phyloP scores from a whole-genome alignment of 345 rosid genomes.

The Excoecaria cochinchinensis region DNA sequence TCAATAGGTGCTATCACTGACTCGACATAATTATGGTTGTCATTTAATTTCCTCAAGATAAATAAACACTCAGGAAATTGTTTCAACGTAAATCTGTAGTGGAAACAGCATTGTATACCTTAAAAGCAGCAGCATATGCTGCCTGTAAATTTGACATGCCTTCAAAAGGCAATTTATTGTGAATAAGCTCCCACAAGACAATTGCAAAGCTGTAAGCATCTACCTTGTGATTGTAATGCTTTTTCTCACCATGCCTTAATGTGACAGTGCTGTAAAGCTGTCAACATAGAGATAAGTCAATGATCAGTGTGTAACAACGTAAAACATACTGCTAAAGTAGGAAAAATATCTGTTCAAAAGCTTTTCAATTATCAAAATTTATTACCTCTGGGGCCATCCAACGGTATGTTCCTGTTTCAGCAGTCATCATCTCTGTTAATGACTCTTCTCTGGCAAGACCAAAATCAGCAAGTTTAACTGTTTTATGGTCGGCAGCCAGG shows the following conservation, averaged over 20 bases:
- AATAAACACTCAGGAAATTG: background rate
- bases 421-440: constrained; percentile 98
- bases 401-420: constrained; percentile 97
- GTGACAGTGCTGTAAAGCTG: constrained; percentile 99
- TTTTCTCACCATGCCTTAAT: constrained; percentile 92
- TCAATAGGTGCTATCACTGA: background rate
- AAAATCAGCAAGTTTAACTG: constrained; percentile 93
- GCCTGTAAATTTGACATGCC: constrained; percentile 99
- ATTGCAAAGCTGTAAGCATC: constrained; percentile 98
- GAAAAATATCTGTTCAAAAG: background rate
- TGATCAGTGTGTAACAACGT: background rate
- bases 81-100: background rate
- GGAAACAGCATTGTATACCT: constrained; percentile 42
- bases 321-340: background rate
- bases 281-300: constrained; percentile 17
- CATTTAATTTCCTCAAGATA: background rate
- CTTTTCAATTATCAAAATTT: constrained; percentile 5
- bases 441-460: constrained; percentile 99
- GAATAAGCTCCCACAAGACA: constrained; percentile 95
- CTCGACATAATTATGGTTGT: background rate
- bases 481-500: constrained; percentile 78
- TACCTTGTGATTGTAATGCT: constrained; percentile 94
- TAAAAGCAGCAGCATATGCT: constrained; percentile 99
- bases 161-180: constrained; percentile 93
- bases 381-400: constrained; percentile 99